These are phyloP conservation scores for Ochromonas danica DNA, from an alignment of 108 stramenopile species.

Conservation along the genomic window DNA sequence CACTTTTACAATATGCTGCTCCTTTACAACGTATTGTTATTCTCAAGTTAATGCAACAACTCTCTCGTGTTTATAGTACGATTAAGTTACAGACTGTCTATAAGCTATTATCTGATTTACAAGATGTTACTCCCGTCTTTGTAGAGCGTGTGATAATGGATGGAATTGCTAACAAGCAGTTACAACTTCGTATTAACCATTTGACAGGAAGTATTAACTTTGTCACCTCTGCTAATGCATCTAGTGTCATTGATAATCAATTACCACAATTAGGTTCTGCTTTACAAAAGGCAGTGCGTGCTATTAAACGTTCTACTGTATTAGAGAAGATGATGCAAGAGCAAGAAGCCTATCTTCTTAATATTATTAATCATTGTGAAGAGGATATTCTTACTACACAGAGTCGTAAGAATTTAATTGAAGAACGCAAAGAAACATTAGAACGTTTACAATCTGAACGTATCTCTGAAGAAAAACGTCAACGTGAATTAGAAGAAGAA, in stretches of 20 bases:
- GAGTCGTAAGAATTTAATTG: conserved; percentile 77
- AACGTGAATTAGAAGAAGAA: conserved; percentile 66
- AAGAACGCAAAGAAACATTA: conserved; percentile 70
- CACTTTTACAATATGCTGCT: conserved; percentile 7
- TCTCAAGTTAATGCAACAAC: background rate
- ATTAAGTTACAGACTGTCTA: background rate
- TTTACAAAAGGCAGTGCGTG: background rate
- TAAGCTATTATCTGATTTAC: conserved; percentile 1
- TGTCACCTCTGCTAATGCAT: background rate
- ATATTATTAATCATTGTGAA: background rate
- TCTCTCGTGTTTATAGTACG: conserved; percentile 11
- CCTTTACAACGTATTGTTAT: conserved; percentile 10
- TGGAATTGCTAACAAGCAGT: background rate
- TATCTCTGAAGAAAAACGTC: background rate
- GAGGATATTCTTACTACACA: conserved; percentile 47
- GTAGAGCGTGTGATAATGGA: conserved; percentile 25
- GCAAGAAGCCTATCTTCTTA: background rate
- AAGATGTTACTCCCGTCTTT: background rate
- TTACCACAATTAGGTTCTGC: background rate
- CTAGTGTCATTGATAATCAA: conserved; percentile 3
- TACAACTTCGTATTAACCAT: background rate
- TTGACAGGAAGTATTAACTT: background rate
- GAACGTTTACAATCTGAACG: background rate
- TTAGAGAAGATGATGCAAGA: background rate
- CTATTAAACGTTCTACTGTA: background rate